Base-by-base conservation (phyloP, 768 basidiomycete genomes). In the Mycena galericulata region DNA sequence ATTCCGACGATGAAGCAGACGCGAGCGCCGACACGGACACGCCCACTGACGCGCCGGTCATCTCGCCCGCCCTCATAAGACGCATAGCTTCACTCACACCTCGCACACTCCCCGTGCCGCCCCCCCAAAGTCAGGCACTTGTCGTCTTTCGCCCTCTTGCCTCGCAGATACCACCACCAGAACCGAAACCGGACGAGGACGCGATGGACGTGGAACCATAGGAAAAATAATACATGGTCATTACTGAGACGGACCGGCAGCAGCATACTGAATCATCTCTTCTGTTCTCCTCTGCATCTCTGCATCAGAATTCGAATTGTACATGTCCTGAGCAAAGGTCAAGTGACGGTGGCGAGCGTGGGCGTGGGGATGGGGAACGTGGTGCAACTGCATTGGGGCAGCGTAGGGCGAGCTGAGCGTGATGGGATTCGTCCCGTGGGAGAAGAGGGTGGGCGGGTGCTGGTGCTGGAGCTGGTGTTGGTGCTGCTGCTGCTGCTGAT, bases 291-390 rank as follows among this genome's bases (percentile, higher is more conserved):
- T 73, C 66, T 83, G 82, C 68, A 84, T 79, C 40, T 84, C 84
- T 53, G 78, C 32, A 38, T 73, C 72, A 72, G 76, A 18, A 75
- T 82, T 81, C n/a, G 82, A 73, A 64, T 22, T 41, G 27, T 85
- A 85, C 27, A 82, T 72, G 60, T 75, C 74, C 67, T 82, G 81
- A 17, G 78, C 69, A 69, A 77, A 77, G 65, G 79, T 81, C 72
- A 89, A 84, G 72, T 90, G 89, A 69, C 90, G 92, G 69, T 92
- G 90, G 36, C 91, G 86, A 0, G 92, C 89, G 72, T 93, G 92
- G 0, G 91, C 90, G 65, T 93, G 92, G 2, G 92, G 91, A 70
- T 93, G 92, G 2, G 92, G 90, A 49, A 93, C 90, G 70, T 93
- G 92, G 72, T 93, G 92, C 90, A 94, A 91, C 74, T 87, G 90